Base-by-base conservation (phyloP, 768 basidiomycete genomes). In the Coprinopsis strossmayeri region DNA sequence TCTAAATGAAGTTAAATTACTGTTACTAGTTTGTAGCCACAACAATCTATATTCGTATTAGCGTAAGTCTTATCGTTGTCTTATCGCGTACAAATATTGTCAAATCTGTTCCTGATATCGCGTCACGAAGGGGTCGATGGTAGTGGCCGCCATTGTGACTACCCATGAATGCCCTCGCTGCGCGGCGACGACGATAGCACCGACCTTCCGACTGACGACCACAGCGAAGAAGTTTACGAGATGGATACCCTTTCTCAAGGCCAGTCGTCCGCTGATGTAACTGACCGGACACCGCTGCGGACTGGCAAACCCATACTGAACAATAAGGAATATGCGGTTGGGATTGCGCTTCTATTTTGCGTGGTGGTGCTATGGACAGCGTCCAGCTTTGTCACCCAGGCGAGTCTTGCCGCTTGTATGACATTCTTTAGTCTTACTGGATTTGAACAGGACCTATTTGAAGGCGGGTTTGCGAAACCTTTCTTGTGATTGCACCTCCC, bases 361-460 rank as follows among this genome's bases (percentile, higher is more conserved):
- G 91, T 94, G 44, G 90, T 91, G 30, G 52, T 89, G 28, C 74
- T 96, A 11, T 97, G 94, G 94, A 95, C 93, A 13, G 67, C 74
- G 10, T 87, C 86, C 40, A 94, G 85, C 63, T 95, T 93, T 59
- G 71, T 95, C 34, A 93, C 87, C 10, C 87, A 91, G 76, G 88
- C 84, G 51, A 37, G 64, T 43, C 26, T 18, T 27, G 20, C 12
- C 35, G 20, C n/a, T 43, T 13, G 11, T 2, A 49, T n/a, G 9
- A 18, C 7, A 23, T 9, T 7, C 26, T 7, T 23, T 46, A 9
- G n/a, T 39, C 35, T 47, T 5, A 44, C 39, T 30, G 2, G n/a
- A n/a, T n/a, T 28, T 11, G 21, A 45, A 1, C 50, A 79, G 81
- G 69, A 73, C 49, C 59, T 79, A 23, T 78, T 74, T 53, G 64